phyloP scores from a whole-genome alignment of 768 basidiomycete genomes.

The Tulasnella sp. region DNA sequence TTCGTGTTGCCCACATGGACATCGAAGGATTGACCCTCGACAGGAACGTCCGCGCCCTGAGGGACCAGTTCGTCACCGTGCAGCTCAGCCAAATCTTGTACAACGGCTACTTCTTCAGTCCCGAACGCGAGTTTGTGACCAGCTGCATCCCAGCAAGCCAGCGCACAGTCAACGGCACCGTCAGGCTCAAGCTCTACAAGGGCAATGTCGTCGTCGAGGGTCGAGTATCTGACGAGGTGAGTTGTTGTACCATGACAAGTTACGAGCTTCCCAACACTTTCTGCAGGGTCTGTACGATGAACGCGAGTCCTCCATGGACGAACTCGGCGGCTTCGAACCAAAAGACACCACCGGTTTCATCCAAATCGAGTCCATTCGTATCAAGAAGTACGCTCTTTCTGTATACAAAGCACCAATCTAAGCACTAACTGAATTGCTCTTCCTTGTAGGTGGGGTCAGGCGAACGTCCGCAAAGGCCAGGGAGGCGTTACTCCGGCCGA shows the following conservation, averaged over 20 bases:
- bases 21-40: constrained; percentile 98
- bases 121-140: constrained; percentile 94
- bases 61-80: constrained; percentile 94
- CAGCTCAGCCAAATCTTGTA: constrained; percentile 90
- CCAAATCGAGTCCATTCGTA: constrained; percentile 94
- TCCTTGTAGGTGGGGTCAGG: constrained; percentile 74
- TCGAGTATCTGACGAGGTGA: constrained; percentile 80
- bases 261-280: not conserved
- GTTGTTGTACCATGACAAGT: constrained; percentile 38
- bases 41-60: constrained; percentile 90
- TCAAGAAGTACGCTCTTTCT: constrained; percentile 77
- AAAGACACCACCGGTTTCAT: constrained; percentile 96
- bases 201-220: constrained; percentile 96
- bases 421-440: constrained; percentile 18
- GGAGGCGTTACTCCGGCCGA: constrained; percentile 75
- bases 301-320: constrained; percentile 96
- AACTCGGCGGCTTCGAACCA: constrained; percentile 96
- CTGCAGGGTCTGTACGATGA: constrained; percentile 90
- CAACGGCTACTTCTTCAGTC: constrained; percentile 99
- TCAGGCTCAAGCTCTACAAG: constrained; percentile 90
- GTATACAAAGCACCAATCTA: not conserved
- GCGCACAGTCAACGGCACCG: constrained; percentile 92
- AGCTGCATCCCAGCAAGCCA: constrained; percentile 91
- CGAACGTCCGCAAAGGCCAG: constrained; percentile 83
- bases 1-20: constrained; percentile 94